Evolutionary conservation across 306 rosid species (phyloP), one percentile per base, ranked within the genome.

Genomic region (Dalbergia cultrata): DNA sequence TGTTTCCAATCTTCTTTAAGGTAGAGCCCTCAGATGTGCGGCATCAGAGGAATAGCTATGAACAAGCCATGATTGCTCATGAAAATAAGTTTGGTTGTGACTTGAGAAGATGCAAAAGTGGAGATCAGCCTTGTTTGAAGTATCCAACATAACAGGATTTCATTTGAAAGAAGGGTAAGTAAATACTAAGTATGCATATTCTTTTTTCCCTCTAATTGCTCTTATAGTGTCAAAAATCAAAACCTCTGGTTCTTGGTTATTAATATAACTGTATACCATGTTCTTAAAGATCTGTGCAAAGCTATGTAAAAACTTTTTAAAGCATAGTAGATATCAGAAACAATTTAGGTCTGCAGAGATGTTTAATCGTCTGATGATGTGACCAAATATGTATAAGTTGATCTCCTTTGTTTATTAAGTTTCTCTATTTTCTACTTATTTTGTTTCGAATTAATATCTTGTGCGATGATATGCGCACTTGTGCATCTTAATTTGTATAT

Each of bases 21-120:
- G 82, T 78, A 0, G 70, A 68, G 9, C 82, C 82, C 1, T 56
- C 76, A 1, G 76, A 78, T 58, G 56, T 69, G 11, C 19, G 62
- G 4, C 11, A 33, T 1, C 17, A 44, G 19, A 58, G 1, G 33
- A 33, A 33, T 0, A 12, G 17, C 3, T 69, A 43, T 9, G 3
- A 0, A 0, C 2, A 44, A 17, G 52, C 58, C 9, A 63, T 76
- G 73, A 1, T 0, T 11, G 37, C 4, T 7, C 69, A 68, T 3
- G 52, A 26, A 34, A 2, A 6, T 0, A 31, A 7, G 11, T 43
- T 56, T 12, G 67, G 41, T 1, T 2, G 5, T 37, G 17, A 12
- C 21, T 10, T 0, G 14, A 41, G 21, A 43, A 5, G 18, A 22
- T 50, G 13, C 1, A 14, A 5, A 21, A 3, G 19, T 78, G 79